A percentile compares a stretch with the other conserved stretches of the same genome.
Evolutionary conservation across 257 asterid genomes (phyloP).

Genomic region (Rehmannia glutinosa): DNA sequence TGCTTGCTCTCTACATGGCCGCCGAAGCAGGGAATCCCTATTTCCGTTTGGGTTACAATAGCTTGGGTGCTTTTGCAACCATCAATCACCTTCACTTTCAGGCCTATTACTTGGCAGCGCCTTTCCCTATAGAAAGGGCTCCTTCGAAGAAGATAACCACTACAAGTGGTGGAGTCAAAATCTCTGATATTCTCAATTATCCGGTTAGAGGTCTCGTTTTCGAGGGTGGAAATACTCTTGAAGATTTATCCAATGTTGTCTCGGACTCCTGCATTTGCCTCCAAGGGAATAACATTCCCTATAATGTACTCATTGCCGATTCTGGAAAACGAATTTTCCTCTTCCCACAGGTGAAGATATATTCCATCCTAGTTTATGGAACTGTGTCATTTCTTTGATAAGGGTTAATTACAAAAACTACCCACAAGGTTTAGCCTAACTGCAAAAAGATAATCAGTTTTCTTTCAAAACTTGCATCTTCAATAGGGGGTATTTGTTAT

Average conservation of each 20-base stretch:
- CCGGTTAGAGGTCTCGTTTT: constrained; percentile 85
- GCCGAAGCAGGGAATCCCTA: constrained; percentile 79
- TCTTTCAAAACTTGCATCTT: too few relatives aligned
- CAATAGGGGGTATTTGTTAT: too few relatives aligned
- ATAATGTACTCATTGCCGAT: constrained; percentile 80
- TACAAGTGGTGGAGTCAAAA: constrained; percentile 48
- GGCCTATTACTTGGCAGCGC: constrained; percentile 63
- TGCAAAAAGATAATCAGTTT: too few relatives aligned
- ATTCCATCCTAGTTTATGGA: too few relatives aligned
- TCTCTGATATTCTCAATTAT: constrained; percentile 63
- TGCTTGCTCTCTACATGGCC: constrained; percentile 86
- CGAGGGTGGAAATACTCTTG: constrained; percentile 66
- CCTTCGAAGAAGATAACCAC: constrained; percentile 53
- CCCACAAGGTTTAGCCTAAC: too few relatives aligned
- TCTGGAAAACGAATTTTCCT: constrained; percentile 78
- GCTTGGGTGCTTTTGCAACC: constrained; percentile 98
- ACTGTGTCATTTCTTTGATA: too few relatives aligned
- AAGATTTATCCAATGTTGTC: constrained; percentile 63
- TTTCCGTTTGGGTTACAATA: constrained; percentile 93
- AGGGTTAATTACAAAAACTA: too few relatives aligned
- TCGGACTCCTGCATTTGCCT: constrained; percentile 78
- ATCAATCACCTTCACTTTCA: constrained; percentile 97
- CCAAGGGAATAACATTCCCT: constrained; percentile 84
- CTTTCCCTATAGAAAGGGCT: constrained; percentile 68
- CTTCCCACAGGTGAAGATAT: constrained; percentile 82